Base-by-base conservation (phyloP, 164 flowering plant genomes). In the Tinospora cordifolia region DNA sequence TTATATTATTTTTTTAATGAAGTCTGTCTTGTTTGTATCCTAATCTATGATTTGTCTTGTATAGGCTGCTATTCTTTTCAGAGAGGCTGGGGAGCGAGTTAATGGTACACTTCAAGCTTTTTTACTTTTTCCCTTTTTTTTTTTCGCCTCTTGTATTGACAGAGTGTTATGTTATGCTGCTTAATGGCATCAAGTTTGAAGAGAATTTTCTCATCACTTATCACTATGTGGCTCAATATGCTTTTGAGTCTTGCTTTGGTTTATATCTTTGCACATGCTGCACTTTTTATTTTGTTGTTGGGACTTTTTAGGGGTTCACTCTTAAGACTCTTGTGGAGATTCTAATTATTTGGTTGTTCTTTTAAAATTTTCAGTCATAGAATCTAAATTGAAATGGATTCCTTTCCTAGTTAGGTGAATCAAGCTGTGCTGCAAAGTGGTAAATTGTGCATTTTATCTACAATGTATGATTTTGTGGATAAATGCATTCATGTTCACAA, bases 21-120 rank as follows among this genome's bases (percentile, higher is more conserved):
- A 8, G 41, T 13, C 49, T 65, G 21, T 34, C 69, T 13, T 6
- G 41, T 34, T 36, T 34, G 38, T 30, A n/a, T 64, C 15, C 24
- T 64, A 64, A 36, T n/a, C 21, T 63, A 15, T 15, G n/a, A 3
- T 54, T 64, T 63, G 25, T 47, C 59, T 74, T 58, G 77, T 22
- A 75, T 77, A 94, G 99, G 99, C 99, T 64, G 98, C 98, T 40
- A 79, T 86, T 75, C 90, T 87, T 67, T 94, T 94, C 72, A 89
- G 84, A 80, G 88, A 70, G 66, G 93, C 91, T 62, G 91, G 84
- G 21, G 73, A 66, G 51, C 81, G 68, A 70, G 80, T 11, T 25
- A 67, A 76, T 79, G 92, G 92, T 93, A 87, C 26, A 70, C 19
- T 51, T 17, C 19, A 51, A 17, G 84, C 21, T 69, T 34, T 22